Base-by-base conservation (phyloP, 768 basidiomycete species). In the Gymnopilus junonius region DNA sequence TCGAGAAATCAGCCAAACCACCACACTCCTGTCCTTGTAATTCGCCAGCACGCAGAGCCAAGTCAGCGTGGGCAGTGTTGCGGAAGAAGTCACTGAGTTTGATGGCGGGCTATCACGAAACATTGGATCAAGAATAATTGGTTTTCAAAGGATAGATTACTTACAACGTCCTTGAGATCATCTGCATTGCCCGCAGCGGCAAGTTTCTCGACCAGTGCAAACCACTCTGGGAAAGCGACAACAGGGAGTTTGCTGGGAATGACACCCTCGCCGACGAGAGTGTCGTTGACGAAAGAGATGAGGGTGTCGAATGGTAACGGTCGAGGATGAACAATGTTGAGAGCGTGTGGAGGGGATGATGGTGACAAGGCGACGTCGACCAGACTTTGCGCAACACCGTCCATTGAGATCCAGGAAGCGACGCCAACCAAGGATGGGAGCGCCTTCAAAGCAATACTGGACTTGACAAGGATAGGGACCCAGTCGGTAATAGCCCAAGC, bases 401-500 rank as follows among this genome's bases (percentile, higher is more conserved):
- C 70, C 39, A 77, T 70, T 8, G 75, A 73, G 12, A 81, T 51
- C 80, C 80, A 82, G 15, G 76, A 74, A 2, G 76, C 70, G n/a
- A 54, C 75, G 40, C 76, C 75, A n/a, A 65, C 45, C 23, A 64
- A 60, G 17, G 62, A 65, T 4, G 78, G 77, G 20, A 79, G 62
- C n/a, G 60, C 70, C 17, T 73, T 73, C 27, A 77, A 63, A 11
- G 67, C 60, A 11, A 71, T 20, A 57, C 77, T 76, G 3, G 79
- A 76, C 60, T 79, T 79, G n/a, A 79, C 69, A 14, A 79, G 66
- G 45, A 77, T 76, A 0, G 80, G 79, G 1, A 81, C 66, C 78
- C 80, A 81, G 25, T 81, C 79, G 2, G 68, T 74, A 8, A 69
- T 69, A 3, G 76, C 69, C 81, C 81, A 82, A 5, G 76, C 75